Base-by-base conservation (phyloP, 768 basidiomycete genomes). In the Amanita pallidorosea region DNA sequence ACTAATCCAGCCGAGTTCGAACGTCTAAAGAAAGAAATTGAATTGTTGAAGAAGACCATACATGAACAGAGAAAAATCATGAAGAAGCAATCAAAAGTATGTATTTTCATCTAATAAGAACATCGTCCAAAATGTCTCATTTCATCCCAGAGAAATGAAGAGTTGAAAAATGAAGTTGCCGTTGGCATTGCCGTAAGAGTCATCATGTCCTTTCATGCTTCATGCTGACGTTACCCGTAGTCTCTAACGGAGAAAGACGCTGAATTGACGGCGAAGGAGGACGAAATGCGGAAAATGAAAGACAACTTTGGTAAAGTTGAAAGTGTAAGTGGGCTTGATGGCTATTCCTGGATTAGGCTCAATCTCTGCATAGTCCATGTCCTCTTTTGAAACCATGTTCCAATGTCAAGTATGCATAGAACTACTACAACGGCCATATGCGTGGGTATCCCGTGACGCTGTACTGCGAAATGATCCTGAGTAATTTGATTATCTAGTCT, bases 351-450 rank as follows among this genome's bases (percentile, higher is more conserved):
- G 27, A 29, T 38, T 27, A 29, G 8, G 20, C 29, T 42, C 45
- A 47, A 29, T 46, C 41, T 29, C 27, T 48, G 18, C 23, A 42
- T 40, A 85, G 83, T 64, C 78, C 33, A 64, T 85, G 9, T 60
- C 73, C 8, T 68, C 67, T 6, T 73, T 86, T 20, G 84, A 88
- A 64, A 60, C 64, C 22, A 74, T 75, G 29, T 61, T 84, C 15
- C 80, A 79, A 57, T 88, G 86, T 58, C 85, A 87, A 58, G 86
- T 88, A 40, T 88, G 86, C 59, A 81, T 86, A 70, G 86, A 88
- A 17, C 62, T 80, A 9, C 66, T 87, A 8, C 60, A 71, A 36
- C 76, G 77, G 54, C 86, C 86, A 22, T 82, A 75, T 60, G 77
- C 76, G 85, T 88, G 60, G 56, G 83, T 75, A 37, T 31, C 31